A percentile compares a stretch with the other conserved stretches of the same genome.
phyloP scores from a whole-genome alignment of 257 asterid species.

The Salvia hispanica region DNA sequence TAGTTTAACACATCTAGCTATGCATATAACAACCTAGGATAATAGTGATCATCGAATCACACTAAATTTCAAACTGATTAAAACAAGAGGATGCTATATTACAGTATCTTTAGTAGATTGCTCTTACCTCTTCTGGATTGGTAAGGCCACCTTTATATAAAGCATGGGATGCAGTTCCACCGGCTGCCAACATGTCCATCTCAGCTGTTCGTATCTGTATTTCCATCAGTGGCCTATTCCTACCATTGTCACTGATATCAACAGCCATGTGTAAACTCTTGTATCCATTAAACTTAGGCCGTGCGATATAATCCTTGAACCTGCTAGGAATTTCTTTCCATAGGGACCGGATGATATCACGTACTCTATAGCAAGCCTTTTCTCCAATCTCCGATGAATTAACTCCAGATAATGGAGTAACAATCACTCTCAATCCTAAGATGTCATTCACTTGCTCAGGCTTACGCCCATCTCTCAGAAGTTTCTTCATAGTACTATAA shows the following conservation, averaged over 20 bases:
- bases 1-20: slow-evolving; percentile 15
- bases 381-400: slow-evolving; percentile 52
- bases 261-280: slow-evolving; percentile 91
- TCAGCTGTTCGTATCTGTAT: slow-evolving; percentile 84
- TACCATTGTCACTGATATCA: slow-evolving; percentile 58
- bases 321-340: slow-evolving; percentile 83
- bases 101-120: not conserved
- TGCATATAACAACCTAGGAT: no score
- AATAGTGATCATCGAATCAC: no score
- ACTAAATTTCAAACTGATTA: no score
- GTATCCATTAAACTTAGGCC: slow-evolving; percentile 86
- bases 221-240: slow-evolving; percentile 75
- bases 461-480: slow-evolving; percentile 80
- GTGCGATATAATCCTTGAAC: slow-evolving; percentile 78
- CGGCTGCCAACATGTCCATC: slow-evolving; percentile 91
- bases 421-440: slow-evolving; percentile 74
- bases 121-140: slow-evolving; percentile 76
- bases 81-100: not conserved
- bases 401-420: slow-evolving; percentile 47
- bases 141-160: slow-evolving; percentile 90
- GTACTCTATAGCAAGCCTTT: slow-evolving; percentile 84
- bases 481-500: slow-evolving; percentile 95
- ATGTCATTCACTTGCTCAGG: slow-evolving; percentile 89
- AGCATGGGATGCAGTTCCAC: slow-evolving; percentile 93
- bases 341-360: slow-evolving; percentile 62